phyloP scores from a whole-genome alignment of 768 basidiomycete genomes.

The Imleria badia region DNA sequence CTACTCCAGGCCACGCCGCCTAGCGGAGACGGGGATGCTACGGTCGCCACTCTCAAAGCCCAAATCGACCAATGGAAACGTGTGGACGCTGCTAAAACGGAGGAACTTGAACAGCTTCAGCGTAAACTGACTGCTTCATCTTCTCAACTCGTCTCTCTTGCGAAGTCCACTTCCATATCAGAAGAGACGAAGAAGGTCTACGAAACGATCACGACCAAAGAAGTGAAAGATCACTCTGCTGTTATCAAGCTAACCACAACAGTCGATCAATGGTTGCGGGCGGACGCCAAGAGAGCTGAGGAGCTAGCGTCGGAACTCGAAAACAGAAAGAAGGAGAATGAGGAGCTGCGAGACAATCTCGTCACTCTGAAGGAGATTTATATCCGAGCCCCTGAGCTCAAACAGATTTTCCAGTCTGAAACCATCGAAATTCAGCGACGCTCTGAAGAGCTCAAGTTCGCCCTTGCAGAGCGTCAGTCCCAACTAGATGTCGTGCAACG shows the following conservation, averaged over 20 bases:
- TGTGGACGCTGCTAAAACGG: too few species aligned
- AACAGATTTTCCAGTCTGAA: constrained; percentile 13
- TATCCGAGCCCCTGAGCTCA: constrained; percentile 2
- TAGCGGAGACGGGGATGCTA: not conserved
- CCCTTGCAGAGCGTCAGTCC: not conserved
- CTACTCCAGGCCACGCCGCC: not conserved
- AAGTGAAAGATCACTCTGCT: not conserved
- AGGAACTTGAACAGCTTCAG: too few species aligned
- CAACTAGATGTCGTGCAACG: constrained; percentile 2
- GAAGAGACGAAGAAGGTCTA: too few species aligned
- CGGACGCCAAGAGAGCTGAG: constrained; percentile 6
- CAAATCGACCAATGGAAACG: too few species aligned
- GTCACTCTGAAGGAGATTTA: constrained; percentile 9
- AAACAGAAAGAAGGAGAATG: constrained; percentile 7
- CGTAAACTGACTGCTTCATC: too few species aligned
- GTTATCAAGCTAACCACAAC: constrained; percentile 8
- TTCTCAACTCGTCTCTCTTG: too few species aligned
- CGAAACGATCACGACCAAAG: too few species aligned
- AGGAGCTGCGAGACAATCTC: not conserved
- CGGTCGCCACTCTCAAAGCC: too few species aligned
- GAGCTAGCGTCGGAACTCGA: not conserved
- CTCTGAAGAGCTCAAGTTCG: not conserved
- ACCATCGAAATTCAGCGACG: constrained; percentile 2
- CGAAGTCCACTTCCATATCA: too few species aligned
- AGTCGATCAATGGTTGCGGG: constrained; percentile 8